Evolutionary conservation across 345 rosid genomes (phyloP).

Genomic region (Salix koriyanagi): DNA sequence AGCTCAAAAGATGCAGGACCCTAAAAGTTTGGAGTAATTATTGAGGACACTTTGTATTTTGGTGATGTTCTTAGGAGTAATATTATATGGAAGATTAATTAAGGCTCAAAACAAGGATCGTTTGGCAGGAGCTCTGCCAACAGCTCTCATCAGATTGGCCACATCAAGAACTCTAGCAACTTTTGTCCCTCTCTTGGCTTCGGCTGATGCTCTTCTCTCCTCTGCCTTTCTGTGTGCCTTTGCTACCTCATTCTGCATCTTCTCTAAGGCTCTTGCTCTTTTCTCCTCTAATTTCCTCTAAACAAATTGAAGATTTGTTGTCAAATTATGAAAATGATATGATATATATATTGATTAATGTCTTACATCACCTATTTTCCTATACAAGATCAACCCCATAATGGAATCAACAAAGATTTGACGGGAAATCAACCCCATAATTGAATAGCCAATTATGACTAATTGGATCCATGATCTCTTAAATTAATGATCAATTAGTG

Average conservation of each 20-base stretch:
- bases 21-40: neutral
- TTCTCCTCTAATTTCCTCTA: conserved; percentile 97
- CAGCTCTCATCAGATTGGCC: conserved; percentile 87
- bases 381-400: neutral
- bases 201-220: conserved; percentile 88
- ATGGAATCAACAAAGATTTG: neutral
- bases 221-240: conserved; percentile 84
- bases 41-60: neutral
- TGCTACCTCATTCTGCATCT: conserved; percentile 83
- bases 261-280: conserved; percentile 73
- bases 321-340: neutral
- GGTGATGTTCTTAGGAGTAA: neutral
- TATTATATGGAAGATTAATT: neutral
- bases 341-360: neutral
- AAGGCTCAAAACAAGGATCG: conserved; percentile 59
- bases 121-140: conserved; percentile 81
- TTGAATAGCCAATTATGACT: neutral
- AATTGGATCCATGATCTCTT: neutral
- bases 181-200: conserved; percentile 75
- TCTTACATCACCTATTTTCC: neutral
- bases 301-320: conserved; percentile 1
- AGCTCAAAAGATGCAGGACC: conserved; percentile 11
- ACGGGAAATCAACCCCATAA: neutral
- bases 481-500: neutral
- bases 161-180: conserved; percentile 67